phyloP scores from a whole-genome alignment of 306 rosid species.

The Potentilla sterilis region DNA sequence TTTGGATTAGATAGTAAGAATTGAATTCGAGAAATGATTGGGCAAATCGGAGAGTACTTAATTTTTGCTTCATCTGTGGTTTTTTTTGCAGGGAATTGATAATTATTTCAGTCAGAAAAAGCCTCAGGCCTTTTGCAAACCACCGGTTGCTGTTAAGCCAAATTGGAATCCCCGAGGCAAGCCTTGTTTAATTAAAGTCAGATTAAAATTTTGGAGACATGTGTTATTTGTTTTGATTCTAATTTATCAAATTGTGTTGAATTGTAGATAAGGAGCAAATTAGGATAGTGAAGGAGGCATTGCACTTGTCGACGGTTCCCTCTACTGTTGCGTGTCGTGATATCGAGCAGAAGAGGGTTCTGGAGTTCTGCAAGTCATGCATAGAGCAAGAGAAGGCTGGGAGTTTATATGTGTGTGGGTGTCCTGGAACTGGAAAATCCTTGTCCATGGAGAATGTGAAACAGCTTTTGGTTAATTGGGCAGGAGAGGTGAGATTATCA shows the following conservation, averaged over 20 bases:
- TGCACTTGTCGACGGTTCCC: constrained; percentile 74
- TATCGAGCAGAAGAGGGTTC: constrained; percentile 64
- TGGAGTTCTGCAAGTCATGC: constrained; percentile 66
- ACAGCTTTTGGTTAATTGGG: constrained; percentile 55
- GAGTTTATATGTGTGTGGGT: constrained; percentile 80
- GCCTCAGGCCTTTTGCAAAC: constrained; percentile 14
- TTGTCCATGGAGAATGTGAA: constrained; percentile 75
- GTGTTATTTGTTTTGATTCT: neutral
- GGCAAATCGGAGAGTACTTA: neutral
- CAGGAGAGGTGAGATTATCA: constrained; percentile 41
- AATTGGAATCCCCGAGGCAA: constrained; percentile 71
- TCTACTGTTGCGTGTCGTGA: constrained; percentile 64
- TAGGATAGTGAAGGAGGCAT: constrained; percentile 61
- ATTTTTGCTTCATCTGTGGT: neutral
- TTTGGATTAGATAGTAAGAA: neutral
- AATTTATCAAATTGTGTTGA: neutral
- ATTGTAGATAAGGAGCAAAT: constrained; percentile 56
- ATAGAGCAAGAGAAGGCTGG: constrained; percentile 70
- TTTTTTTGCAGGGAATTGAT: constrained; percentile 37
- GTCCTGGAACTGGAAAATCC: constrained; percentile 89
- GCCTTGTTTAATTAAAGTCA: neutral
- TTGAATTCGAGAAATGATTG: neutral
- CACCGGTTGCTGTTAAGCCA: constrained; percentile 28
- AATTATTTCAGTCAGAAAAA: constrained; percentile 19
- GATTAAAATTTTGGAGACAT: too few relatives aligned